Conservation (phyloP, 257 asterid genomes). For the Ajuga chamaepitys region DNA sequence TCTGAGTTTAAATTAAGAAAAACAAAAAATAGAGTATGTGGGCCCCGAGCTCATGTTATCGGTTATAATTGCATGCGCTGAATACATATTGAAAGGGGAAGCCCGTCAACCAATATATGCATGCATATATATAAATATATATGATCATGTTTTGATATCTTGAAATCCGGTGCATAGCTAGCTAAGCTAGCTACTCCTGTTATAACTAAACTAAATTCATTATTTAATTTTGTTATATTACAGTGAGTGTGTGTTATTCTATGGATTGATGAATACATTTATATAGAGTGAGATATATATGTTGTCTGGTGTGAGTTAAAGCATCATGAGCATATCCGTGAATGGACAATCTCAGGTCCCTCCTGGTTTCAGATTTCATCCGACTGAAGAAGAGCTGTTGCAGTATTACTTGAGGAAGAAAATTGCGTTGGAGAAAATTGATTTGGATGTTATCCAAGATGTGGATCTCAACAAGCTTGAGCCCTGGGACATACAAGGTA, state of each 20-base stretch:
- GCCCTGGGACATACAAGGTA: conserved; percentile 71
- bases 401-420: conserved; percentile 60
- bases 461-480: conserved; percentile 72
- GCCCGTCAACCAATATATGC: conserved; percentile 1
- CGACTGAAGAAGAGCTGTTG: conserved; percentile 64
- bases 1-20: too few relatives aligned
- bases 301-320: neutral
- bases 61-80: conserved; percentile 20
- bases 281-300: too few relatives aligned
- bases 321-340: conserved; percentile 42
- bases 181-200: neutral
- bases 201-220: too few relatives aligned
- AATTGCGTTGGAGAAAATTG: conserved; percentile 36
- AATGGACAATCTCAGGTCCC: conserved; percentile 61
- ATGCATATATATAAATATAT: neutral
- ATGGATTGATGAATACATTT: too few relatives aligned
- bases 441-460: conserved; percentile 54
- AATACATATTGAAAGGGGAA: neutral
- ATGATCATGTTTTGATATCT: too few relatives aligned
- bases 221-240: too few relatives aligned
- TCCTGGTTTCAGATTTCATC: conserved; percentile 68
- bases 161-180: too few relatives aligned
- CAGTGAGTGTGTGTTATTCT: too few relatives aligned
- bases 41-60: conserved; percentile 18
- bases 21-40: too few relatives aligned